A percentile compares a stretch with the other conserved stretches of the same genome.
These are phyloP conservation scores for Knufia fluminis DNA, from an alignment of 2,329 filamentous ascomycete genomes.

Conservation along the genomic window DNA sequence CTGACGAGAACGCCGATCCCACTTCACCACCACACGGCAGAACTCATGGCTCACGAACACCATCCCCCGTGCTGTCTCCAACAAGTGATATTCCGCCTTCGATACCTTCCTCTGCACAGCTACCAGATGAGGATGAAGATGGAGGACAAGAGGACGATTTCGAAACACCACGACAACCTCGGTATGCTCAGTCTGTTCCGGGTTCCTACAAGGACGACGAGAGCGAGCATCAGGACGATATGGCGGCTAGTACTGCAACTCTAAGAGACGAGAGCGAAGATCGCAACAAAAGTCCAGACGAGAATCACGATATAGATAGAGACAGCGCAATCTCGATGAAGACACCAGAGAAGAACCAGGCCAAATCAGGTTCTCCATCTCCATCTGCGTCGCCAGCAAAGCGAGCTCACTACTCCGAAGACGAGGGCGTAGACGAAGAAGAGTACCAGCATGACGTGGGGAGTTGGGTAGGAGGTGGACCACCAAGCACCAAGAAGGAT, in stretches of 20 bases:
- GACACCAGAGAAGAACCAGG: neutral
- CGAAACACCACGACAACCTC: neutral
- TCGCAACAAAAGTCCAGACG: neutral
- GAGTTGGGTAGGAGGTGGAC: neutral
- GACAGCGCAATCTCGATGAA: neutral
- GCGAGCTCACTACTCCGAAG: neutral
- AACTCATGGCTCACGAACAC: neutral
- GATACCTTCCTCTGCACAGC: neutral
- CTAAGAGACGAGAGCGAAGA: neutral
- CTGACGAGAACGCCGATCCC: neutral
- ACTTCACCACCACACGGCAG: neutral
- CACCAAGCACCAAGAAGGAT: neutral
- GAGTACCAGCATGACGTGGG: neutral
- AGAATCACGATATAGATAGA: neutral
- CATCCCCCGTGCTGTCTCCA: neutral
- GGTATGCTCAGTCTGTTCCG: too few species aligned
- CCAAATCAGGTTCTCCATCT: neutral
- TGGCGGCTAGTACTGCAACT: neutral
- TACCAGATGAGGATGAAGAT: constrained; percentile 2
- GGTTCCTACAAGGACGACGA: too few species aligned
- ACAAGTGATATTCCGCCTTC: constrained; percentile 5
- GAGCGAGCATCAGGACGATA: neutral
- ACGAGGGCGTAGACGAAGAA: neutral
- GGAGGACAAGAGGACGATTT: neutral
- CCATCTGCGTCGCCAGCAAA: neutral